phyloP scores from a whole-genome alignment of 1,284 basidiomycete genomes.

The Trichosporon sp. region DNA sequence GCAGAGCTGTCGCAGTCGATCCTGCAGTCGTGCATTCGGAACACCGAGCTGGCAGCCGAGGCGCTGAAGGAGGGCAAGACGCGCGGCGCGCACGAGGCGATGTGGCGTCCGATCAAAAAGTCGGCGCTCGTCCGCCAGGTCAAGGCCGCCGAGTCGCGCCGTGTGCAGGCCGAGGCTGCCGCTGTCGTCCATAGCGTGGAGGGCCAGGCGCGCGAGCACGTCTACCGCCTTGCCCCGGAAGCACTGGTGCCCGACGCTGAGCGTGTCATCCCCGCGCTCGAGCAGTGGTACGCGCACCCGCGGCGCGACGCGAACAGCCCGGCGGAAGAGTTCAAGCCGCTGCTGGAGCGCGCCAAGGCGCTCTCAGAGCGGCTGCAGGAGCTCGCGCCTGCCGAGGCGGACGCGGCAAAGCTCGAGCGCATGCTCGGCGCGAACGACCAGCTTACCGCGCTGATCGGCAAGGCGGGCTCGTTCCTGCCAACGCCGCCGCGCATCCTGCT shows the following conservation, averaged over 20 bases:
- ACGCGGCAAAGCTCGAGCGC: constrained; percentile 55
- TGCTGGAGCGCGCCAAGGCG: constrained; percentile 56
- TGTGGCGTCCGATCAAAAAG: constrained; percentile 53
- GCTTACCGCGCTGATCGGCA: constrained; percentile 55
- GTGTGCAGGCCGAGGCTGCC: constrained; percentile 40
- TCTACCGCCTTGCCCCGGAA: constrained; percentile 54
- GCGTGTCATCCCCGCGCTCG: constrained; percentile 46
- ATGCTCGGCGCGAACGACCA: constrained; percentile 68
- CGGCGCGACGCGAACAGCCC: constrained; percentile 22
- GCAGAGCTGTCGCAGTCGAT: constrained; percentile 56
- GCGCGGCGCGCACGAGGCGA: constrained; percentile 35
- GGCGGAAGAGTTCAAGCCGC: constrained; percentile 35
- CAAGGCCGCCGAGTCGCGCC: constrained; percentile 46
- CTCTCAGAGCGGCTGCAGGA: constrained; percentile 59
- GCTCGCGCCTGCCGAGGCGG: constrained; percentile 58
- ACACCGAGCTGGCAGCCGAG: constrained; percentile 63
- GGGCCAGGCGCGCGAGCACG: constrained; percentile 43
- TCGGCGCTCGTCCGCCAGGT: constrained; percentile 49
- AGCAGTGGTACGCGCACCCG: constrained; percentile 36
- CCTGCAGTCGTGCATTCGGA: constrained; percentile 69
- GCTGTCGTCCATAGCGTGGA: constrained; percentile 37
- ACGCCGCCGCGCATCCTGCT: constrained; percentile 35
- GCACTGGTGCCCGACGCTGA: constrained; percentile 57
- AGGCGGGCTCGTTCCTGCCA: constrained; percentile 37
- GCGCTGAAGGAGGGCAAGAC: constrained; percentile 18